Percentiles rank a stretch among this genome's conserved stretches.
phyloP scores from a whole-genome alignment of 1,284 basidiomycete species.

The Papiliotrema laurentii region DNA sequence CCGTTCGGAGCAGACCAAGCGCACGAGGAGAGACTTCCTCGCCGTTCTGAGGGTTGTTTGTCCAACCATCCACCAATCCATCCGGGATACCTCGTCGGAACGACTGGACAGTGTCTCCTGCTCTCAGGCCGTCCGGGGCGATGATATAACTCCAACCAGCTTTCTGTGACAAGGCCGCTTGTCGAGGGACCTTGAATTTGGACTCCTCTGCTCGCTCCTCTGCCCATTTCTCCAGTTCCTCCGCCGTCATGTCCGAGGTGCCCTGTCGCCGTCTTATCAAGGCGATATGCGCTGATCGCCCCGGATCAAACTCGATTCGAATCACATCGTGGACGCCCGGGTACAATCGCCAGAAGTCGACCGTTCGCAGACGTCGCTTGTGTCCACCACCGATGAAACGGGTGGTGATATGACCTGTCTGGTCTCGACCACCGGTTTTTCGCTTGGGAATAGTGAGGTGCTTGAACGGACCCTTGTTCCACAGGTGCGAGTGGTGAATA shows the following conservation, averaged over 20 bases:
- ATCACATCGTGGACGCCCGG: slow-evolving; percentile 81
- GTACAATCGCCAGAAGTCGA: slow-evolving; percentile 79
- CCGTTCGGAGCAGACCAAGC: slow-evolving; percentile 76
- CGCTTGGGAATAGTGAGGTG: slow-evolving; percentile 77
- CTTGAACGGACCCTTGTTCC: slow-evolving; percentile 77
- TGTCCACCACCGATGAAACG: slow-evolving; percentile 89
- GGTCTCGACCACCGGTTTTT: slow-evolving; percentile 80
- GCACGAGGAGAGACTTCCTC: slow-evolving; percentile 49
- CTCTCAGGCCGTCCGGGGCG: slow-evolving; percentile 81
- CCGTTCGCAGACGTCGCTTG: slow-evolving; percentile 72
- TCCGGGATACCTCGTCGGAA: slow-evolving; percentile 78
- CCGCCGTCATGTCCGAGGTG: slow-evolving; percentile 31
- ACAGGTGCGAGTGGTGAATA: slow-evolving; percentile 71
- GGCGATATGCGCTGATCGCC: slow-evolving; percentile 89
- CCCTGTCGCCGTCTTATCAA: slow-evolving; percentile 54
- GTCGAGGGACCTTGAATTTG: slow-evolving; percentile 2
- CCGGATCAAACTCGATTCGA: slow-evolving; percentile 95
- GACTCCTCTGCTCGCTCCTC: slow-evolving; percentile 6
- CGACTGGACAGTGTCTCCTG: slow-evolving; percentile 83
- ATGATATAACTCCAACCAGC: slow-evolving; percentile 72
- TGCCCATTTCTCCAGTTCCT: slow-evolving; percentile 5
- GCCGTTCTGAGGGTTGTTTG: slow-evolving; percentile 4
- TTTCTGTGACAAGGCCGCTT: slow-evolving; percentile 32
- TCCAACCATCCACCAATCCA: slow-evolving; percentile 65
- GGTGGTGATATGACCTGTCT: slow-evolving; percentile 78